Evolutionary conservation across 2,329 filamentous ascomycete genomes (phyloP), one percentile per base, ranked within the genome.

Genomic region (Penicillium corylophilum): DNA sequence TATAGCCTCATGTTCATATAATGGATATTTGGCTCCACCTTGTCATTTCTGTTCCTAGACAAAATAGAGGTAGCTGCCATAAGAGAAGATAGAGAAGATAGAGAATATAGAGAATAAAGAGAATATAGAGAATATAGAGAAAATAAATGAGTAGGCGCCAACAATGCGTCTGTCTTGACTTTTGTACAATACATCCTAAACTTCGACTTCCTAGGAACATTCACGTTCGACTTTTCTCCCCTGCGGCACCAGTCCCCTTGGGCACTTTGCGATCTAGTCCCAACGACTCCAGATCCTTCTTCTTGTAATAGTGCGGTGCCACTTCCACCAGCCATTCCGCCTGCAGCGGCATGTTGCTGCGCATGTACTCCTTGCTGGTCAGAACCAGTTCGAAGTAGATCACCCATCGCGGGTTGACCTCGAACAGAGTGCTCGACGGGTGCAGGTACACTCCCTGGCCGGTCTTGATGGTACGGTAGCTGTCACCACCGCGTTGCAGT

Each of bases 311-410:
- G 75, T 97, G 94, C 56, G 93, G 93, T 55, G 94, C 94, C 54
- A 94, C 84, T 73, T 97, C 93, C 6, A 85, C 82, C 62, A 99
- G 70, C 92, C 92, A 96, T 67, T 85, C 84, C 0, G 88, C 79
- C 66, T 95, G 86, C 46, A 97, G 82, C 1, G 91, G 91, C 79
- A 96, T 86, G 52, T 88, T 88, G 64, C 84, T 89, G 22, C 93
- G 80, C 86, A 96, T 95, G 71, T 93, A 99, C 77, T 96, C 93
- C 77, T 95, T 95, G 22, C 89, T 95, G 22, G 94, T 99, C 63
- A 97, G 81, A 7, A 97, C 90, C 18, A 99, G 79, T 47, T 85
- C 87, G 67, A 89, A 90, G 71, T 94, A 99, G 15, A 96, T 83
- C 13, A 96, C 84, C 82, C 89, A 94, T 70, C 89, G 90, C 9